Percentiles rank a stretch among this genome's conserved stretches.
Conservation (phyloP, 495 filamentous ascomycete genomes). For the Penicillium egyptiacum region DNA sequence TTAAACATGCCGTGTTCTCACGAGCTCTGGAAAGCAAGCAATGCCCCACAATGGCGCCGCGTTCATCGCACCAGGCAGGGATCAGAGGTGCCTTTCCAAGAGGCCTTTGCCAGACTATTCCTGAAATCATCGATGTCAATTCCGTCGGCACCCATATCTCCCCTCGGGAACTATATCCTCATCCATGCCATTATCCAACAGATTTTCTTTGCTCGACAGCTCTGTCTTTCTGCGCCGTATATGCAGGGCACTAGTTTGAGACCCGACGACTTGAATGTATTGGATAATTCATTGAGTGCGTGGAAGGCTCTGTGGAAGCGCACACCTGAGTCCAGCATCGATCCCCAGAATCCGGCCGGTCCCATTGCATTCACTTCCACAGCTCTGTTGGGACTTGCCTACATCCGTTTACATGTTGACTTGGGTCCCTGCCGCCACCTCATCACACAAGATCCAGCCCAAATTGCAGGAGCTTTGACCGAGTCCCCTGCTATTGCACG, state of each 20-base stretch:
- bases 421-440: conserved; percentile 48
- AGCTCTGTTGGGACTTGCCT: conserved; percentile 54
- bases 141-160: conserved; percentile 51
- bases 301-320: conserved; percentile 56
- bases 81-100: conserved; percentile 46
- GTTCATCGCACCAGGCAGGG: conserved; percentile 38
- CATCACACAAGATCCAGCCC: conserved; percentile 47
- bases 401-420: conserved; percentile 53
- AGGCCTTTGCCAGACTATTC: conserved; percentile 50
- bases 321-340: conserved; percentile 53
- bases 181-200: conserved; percentile 56
- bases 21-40: conserved; percentile 53
- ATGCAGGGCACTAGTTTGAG: conserved; percentile 48
- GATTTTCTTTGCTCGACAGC: conserved; percentile 52
- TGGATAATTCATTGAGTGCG: conserved; percentile 47
- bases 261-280: conserved; percentile 42
- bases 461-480: conserved; percentile 43
- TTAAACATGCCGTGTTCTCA: conserved; percentile 52
- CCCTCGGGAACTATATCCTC: conserved; percentile 54
- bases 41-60: conserved; percentile 47
- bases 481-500: conserved; percentile 45
- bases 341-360: conserved; percentile 53
- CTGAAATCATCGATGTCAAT: conserved; percentile 42
- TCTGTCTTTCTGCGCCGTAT: conserved; percentile 46
- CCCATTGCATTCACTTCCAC: conserved; percentile 57